Evolutionary conservation across 306 rosid genomes (phyloP).

Genomic region (Carpinus viminea): DNA sequence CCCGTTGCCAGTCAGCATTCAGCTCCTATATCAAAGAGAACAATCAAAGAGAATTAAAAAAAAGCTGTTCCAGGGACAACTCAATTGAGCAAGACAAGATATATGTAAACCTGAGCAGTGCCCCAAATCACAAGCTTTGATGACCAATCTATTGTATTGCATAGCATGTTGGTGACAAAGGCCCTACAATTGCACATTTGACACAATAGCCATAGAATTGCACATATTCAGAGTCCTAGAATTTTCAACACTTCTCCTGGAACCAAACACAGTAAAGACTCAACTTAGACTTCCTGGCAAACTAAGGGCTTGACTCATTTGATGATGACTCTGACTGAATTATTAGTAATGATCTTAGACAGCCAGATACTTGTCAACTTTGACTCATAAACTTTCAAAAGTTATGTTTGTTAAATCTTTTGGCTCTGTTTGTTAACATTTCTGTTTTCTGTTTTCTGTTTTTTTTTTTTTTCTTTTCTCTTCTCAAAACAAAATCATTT

Average conservation of each 20-base stretch:
- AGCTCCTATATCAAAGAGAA: slow-evolving; percentile 60
- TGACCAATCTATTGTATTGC: not conserved
- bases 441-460: too few relatives aligned
- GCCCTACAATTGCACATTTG: not conserved
- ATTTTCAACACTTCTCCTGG: not conserved
- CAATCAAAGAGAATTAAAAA: slow-evolving; percentile 19
- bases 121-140: not conserved
- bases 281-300: not conserved
- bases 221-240: not conserved
- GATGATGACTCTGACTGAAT: not conserved
- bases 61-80: slow-evolving; percentile 3
- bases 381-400: not conserved
- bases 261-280: not conserved
- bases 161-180: not conserved
- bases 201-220: not conserved
- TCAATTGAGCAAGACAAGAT: slow-evolving; percentile 16
- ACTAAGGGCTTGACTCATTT: not conserved
- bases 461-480: too few relatives aligned
- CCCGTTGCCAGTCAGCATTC: slow-evolving; percentile 90
- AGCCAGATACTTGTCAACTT: not conserved
- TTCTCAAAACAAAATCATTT: too few relatives aligned
- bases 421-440: too few relatives aligned
- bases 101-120: not conserved
- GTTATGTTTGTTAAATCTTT: too few relatives aligned
- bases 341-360: not conserved